Evolutionary conservation across 805 yeast species (phyloP).

Genomic region (Yueomyces sinensis): DNA sequence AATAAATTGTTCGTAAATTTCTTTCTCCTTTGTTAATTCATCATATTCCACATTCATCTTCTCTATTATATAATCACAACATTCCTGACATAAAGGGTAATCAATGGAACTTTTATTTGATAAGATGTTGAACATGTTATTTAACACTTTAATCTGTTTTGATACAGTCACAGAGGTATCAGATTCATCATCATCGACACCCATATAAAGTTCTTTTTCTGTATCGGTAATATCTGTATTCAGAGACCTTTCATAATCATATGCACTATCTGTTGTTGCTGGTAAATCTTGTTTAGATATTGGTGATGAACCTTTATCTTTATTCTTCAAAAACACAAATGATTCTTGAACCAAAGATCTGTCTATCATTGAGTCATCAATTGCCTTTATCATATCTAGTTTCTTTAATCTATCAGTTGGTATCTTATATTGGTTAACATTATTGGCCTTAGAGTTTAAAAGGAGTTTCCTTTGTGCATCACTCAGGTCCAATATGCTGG

Average conservation of each 20-base stretch:
- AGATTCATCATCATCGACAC: constrained; percentile 8
- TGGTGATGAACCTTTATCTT: constrained; percentile 1
- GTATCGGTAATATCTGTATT: constrained; percentile 5
- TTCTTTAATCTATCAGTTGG: constrained; percentile 14
- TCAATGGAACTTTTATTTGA: constrained; percentile 66
- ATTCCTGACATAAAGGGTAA: constrained; percentile 79
- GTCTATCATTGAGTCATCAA: constrained; percentile 19
- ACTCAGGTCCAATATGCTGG: constrained; percentile 30
- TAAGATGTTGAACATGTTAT: constrained; percentile 56
- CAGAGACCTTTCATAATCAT: background rate
- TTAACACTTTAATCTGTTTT: constrained; percentile 37
- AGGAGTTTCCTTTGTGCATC: constrained; percentile 32
- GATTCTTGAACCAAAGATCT: constrained; percentile 12
- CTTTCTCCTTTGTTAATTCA: constrained; percentile 63
- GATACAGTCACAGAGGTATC: constrained; percentile 26
- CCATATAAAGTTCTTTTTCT: constrained; percentile 18
- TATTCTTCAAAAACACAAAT: constrained; percentile 14
- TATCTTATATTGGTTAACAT: constrained; percentile 2
- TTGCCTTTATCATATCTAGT: constrained; percentile 8
- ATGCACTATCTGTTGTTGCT: background rate
- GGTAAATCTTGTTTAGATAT: constrained; percentile 10
- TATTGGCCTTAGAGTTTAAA: constrained; percentile 9
- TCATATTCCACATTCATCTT: constrained; percentile 60
- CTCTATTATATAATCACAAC: constrained; percentile 53
- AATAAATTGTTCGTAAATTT: constrained; percentile 59